These are phyloP conservation scores for Flaveria linearis DNA, from an alignment of 129 eudicot species.

Conservation along the genomic window DNA sequence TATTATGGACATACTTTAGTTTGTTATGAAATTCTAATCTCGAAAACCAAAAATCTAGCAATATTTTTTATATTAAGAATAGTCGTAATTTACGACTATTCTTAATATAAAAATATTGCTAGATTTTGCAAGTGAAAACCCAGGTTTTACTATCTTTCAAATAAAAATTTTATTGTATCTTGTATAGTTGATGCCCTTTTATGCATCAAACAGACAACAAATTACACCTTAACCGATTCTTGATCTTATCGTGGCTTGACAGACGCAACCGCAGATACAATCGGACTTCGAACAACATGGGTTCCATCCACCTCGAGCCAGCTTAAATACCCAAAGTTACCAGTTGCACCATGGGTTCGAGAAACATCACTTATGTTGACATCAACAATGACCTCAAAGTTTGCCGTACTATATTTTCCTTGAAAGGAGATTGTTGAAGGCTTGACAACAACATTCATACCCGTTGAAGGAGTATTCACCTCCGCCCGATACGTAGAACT, in stretches of 20 bases:
- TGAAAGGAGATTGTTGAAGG: slow-evolving; percentile 35
- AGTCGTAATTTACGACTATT: no score
- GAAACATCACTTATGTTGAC: slow-evolving; percentile 36
- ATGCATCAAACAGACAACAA: background rate
- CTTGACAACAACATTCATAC: slow-evolving; percentile 39
- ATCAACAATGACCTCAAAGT: slow-evolving; percentile 40
- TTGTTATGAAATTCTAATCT: no score
- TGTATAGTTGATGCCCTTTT: no score
- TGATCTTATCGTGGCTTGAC: background rate
- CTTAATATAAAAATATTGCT: no score
- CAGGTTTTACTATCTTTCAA: no score
- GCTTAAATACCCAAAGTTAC: slow-evolving; percentile 42
- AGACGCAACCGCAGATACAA: slow-evolving; percentile 39
- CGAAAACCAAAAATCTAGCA: no score
- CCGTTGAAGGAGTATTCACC: slow-evolving; percentile 30
- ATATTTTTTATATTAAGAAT: no score
- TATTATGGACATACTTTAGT: no score
- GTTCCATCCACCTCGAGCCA: slow-evolving; percentile 48
- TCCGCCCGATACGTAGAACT: slow-evolving; percentile 34
- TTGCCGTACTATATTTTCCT: slow-evolving; percentile 35
- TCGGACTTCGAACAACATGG: slow-evolving; percentile 48
- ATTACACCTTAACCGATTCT: background rate
- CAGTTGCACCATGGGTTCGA: slow-evolving; percentile 32
- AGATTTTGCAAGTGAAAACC: no score
- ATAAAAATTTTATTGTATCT: no score